Conservation (phyloP, 1,284 basidiomycete species). For the Abortiporus biennis region DNA sequence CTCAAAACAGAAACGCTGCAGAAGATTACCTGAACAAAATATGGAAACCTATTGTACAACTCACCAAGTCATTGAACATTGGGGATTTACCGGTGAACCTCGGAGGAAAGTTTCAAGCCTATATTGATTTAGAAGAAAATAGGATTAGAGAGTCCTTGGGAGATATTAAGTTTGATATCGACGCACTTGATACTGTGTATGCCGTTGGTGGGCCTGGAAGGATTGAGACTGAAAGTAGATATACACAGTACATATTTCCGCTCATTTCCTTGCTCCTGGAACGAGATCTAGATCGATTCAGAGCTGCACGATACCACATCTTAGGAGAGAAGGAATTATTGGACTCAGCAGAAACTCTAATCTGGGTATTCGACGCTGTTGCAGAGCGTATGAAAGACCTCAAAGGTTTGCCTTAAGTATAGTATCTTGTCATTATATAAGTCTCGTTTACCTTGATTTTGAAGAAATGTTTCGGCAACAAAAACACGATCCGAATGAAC, state of each 20-base stretch:
- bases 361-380: constrained; percentile 8
- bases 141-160: constrained; percentile 19
- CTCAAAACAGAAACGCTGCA: constrained; percentile 12
- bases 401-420: constrained; percentile 7
- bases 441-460: neutral
- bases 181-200: constrained; percentile 18
- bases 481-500: constrained; percentile 6
- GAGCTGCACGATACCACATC: constrained; percentile 11
- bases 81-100: constrained; percentile 2
- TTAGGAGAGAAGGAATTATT: constrained; percentile 14
- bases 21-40: constrained; percentile 11
- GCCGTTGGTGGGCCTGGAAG: constrained; percentile 15
- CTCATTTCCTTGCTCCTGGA: constrained; percentile 19
- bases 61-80: constrained; percentile 8
- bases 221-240: constrained; percentile 15
- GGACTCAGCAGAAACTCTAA: constrained; percentile 8
- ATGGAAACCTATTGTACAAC: constrained; percentile 8
- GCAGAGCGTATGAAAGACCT: constrained; percentile 4
- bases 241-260: constrained; percentile 17
- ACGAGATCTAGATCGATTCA: constrained; percentile 19
- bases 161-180: constrained; percentile 18
- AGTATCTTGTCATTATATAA: constrained; percentile 1
- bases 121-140: constrained; percentile 14
- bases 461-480: constrained; percentile 11
- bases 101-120: constrained; percentile 13